Evolutionary conservation across 495 filamentous ascomycete species (phyloP).

Genomic region (Aspergillus heteromorphus): DNA sequence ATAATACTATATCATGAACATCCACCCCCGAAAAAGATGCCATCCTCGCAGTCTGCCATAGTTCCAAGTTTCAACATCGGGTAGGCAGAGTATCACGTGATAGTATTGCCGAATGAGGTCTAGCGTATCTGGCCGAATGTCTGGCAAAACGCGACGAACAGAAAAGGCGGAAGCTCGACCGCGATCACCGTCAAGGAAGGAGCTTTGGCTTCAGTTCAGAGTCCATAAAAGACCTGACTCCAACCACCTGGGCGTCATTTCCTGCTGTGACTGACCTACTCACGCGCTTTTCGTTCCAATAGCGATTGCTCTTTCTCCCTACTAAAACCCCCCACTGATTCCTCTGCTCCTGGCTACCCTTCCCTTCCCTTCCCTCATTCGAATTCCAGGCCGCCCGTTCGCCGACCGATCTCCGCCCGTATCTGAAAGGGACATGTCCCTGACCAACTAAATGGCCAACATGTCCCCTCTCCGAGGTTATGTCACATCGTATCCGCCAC

Average conservation of each 20-base stretch:
- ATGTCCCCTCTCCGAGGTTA: slow-evolving; percentile 76
- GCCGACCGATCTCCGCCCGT: slow-evolving; percentile 9
- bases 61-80: no score
- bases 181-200: slow-evolving; percentile 19
- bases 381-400: slow-evolving; percentile 1
- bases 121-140: slow-evolving; percentile 18
- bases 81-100: slow-evolving; percentile 30
- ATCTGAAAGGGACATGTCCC: slow-evolving; percentile 38
- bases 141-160: slow-evolving; percentile 37
- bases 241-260: background rate
- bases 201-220: slow-evolving; percentile 11
- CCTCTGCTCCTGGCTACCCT: background rate
- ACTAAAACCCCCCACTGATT: background rate
- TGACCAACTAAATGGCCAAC: slow-evolving; percentile 35
- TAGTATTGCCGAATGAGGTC: slow-evolving; percentile 13
- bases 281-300: background rate
- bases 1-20: background rate
- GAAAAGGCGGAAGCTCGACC: slow-evolving; percentile 24
- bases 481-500: slow-evolving; percentile 85
- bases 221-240: background rate
- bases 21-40: no score
- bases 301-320: background rate
- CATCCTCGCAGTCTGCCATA: background rate
- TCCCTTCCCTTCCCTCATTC: background rate
- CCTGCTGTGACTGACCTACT: background rate